Evolutionary conservation across 139 green algal species (phyloP).

Genomic region (Volvox reticuliferus): DNA sequence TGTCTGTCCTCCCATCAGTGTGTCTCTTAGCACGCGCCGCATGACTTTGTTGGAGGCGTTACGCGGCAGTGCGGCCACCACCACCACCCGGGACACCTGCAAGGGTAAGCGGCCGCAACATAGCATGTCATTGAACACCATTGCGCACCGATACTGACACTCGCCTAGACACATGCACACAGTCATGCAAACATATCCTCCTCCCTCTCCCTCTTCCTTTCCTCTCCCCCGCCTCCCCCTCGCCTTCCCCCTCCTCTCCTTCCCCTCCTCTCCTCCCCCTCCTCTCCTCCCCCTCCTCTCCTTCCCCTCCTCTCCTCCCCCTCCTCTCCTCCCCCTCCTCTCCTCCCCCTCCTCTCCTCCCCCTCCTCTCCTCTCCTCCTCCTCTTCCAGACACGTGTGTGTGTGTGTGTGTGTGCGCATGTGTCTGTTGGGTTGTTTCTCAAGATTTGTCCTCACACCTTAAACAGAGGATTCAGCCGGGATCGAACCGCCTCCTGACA

Average conservation of each 20-base stretch:
- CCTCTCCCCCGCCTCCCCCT: neutral
- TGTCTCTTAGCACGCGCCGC: constrained; percentile 79
- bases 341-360: neutral
- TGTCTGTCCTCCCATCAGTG: constrained; percentile 17
- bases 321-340: neutral
- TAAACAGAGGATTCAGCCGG: constrained; percentile 93
- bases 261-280: neutral
- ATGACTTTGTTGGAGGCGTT: constrained; percentile 96
- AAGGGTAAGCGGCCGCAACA: neutral
- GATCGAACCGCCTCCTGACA: constrained; percentile 70
- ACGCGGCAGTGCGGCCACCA: constrained; percentile 77
- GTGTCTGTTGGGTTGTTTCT: neutral
- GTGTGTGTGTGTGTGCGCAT: no score
- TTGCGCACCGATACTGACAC: neutral
- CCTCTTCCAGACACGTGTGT: neutral
- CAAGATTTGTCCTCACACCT: constrained; percentile 57
- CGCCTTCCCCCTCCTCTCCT: neutral
- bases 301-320: neutral
- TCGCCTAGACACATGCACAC: neutral
- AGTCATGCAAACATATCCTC: neutral
- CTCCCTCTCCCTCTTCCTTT: neutral
- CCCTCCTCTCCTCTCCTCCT: neutral
- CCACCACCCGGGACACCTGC: constrained; percentile 66
- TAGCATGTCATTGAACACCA: neutral
- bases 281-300: neutral